phyloP scores from a whole-genome alignment of 768 basidiomycete species.

The Phaffia tasmanica region DNA sequence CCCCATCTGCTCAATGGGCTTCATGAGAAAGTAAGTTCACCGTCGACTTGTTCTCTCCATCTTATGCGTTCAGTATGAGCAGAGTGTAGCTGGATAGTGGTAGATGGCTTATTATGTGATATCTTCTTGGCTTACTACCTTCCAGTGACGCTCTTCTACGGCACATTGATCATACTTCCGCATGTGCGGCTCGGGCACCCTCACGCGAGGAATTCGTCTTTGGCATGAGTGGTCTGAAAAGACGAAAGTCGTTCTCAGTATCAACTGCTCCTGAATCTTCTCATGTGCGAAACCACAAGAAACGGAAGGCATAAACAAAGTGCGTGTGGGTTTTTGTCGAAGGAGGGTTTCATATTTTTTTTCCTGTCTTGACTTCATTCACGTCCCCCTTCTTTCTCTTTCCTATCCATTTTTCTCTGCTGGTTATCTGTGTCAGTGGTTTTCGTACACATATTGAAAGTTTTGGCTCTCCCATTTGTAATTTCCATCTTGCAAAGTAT shows the following conservation, averaged over 20 bases:
- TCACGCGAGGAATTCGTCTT: conserved; percentile 13
- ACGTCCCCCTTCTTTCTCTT: too few species aligned
- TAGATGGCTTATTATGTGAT: too few species aligned
- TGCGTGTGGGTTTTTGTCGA: too few species aligned
- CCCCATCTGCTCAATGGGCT: background rate
- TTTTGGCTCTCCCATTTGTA: too few species aligned
- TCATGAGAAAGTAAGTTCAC: conserved; percentile 14
- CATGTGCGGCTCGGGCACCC: conserved; percentile 5
- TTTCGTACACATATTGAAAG: too few species aligned
- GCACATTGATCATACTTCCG: conserved; percentile 8
- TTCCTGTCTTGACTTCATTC: background rate
- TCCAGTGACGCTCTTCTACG: conserved; percentile 21
- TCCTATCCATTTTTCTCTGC: too few species aligned
- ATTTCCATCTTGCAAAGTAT: too few species aligned
- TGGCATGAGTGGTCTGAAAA: background rate
- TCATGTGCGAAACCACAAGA: background rate
- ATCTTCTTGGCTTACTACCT: too few species aligned
- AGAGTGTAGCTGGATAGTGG: too few species aligned
- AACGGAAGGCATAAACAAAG: background rate
- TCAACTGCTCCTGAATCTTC: background rate
- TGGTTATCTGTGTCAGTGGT: too few species aligned
- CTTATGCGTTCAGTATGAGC: background rate
- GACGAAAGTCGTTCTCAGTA: background rate
- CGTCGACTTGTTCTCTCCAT: background rate
- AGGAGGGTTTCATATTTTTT: too few species aligned